A percentile compares a stretch with the other conserved stretches of the same genome.
Conservation (phyloP, 1,284 basidiomycete genomes). For the Cutaneotrichosporon arboriforme region DNA sequence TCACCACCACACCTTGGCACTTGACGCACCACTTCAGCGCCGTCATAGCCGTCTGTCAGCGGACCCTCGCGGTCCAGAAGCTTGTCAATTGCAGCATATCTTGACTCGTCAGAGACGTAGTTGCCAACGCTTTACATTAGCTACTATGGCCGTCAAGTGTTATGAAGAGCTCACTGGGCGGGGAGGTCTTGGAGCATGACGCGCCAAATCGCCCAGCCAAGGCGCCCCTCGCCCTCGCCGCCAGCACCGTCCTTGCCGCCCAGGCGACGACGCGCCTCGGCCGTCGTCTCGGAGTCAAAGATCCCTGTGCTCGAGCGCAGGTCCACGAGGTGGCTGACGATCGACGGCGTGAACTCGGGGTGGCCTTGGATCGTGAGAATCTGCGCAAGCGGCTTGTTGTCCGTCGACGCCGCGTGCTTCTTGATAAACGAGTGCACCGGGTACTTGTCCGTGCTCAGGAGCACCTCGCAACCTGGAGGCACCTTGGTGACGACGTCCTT, state of each 20-base stretch:
- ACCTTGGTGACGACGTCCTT: constrained; percentile 50
- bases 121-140: constrained; percentile 13
- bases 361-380: constrained; percentile 52
- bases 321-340: constrained; percentile 51
- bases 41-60: constrained; percentile 39
- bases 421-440: constrained; percentile 51
- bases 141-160: neutral
- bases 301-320: constrained; percentile 46
- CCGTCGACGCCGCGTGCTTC: constrained; percentile 44
- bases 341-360: constrained; percentile 52
- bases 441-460: constrained; percentile 48
- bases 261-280: constrained; percentile 46
- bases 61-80: constrained; percentile 42
- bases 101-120: constrained; percentile 24
- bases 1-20: neutral
- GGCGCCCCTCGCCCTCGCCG: constrained; percentile 49
- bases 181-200: constrained; percentile 48
- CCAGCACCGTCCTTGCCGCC: constrained; percentile 48
- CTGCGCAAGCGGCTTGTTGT: constrained; percentile 39
- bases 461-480: constrained; percentile 48
- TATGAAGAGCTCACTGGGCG: constrained; percentile 10
- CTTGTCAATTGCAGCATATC: constrained; percentile 37
- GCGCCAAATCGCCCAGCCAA: constrained; percentile 51
- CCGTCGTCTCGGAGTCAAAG: constrained; percentile 42
- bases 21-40: constrained; percentile 25